These are phyloP conservation scores for Botrytis byssoidea DNA, from an alignment of 2,329 filamentous ascomycete genomes.

Conservation along the genomic window DNA sequence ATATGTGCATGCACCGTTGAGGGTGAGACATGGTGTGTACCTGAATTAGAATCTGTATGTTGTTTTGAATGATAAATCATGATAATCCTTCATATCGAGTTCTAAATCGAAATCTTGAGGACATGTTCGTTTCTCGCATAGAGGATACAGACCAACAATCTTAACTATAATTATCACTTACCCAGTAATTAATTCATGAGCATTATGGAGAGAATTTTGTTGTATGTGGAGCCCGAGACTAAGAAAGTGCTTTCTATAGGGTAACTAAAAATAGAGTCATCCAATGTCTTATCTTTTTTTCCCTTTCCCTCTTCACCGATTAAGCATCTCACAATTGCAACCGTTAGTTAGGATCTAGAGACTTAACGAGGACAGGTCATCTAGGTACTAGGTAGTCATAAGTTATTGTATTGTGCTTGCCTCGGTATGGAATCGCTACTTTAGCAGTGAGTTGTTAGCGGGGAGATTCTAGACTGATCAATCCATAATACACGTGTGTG, in stretches of 20 bases:
- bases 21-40: background rate
- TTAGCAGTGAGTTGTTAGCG: background rate
- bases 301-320: background rate
- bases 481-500: background rate
- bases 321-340: background rate
- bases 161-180: background rate
- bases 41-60: background rate
- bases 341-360: background rate
- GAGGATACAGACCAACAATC: background rate
- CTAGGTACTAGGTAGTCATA: too few species aligned
- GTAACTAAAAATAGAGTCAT: conserved; percentile 14
- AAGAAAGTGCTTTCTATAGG: background rate
- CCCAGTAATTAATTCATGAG: background rate
- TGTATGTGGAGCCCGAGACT: conserved; percentile 3
- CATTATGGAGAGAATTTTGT: background rate
- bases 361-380: background rate
- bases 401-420: background rate
- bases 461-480: background rate
- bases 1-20: conserved; percentile 1
- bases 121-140: background rate
- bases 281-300: background rate
- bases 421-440: background rate
- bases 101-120: background rate
- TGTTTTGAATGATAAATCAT: background rate
- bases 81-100: background rate